phyloP scores from a whole-genome alignment of 805 yeast species.

The Candida loeiensis region DNA sequence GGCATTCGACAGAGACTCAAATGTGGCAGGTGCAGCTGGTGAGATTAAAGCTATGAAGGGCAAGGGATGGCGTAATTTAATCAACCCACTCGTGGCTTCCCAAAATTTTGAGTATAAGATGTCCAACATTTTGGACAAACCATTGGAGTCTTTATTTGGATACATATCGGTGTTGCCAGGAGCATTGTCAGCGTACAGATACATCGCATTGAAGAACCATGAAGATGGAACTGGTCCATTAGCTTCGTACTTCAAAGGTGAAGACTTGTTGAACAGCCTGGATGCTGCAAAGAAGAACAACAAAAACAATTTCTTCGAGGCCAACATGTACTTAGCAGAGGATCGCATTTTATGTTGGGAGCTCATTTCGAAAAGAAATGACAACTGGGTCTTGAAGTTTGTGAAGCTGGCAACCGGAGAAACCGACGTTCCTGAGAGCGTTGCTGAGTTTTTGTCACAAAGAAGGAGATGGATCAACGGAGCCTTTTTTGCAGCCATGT shows the following conservation, averaged over 20 bases:
- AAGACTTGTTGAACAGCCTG: slow-evolving; percentile 41
- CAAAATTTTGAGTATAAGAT: slow-evolving; percentile 95
- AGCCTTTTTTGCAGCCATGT: slow-evolving; percentile 28
- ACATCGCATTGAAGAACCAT: slow-evolving; percentile 78
- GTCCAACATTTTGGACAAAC: slow-evolving; percentile 95
- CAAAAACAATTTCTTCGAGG: slow-evolving; percentile 80
- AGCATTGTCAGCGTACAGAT: slow-evolving; percentile 91
- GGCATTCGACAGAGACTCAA: slow-evolving; percentile 92
- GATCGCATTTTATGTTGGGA: slow-evolving; percentile 31
- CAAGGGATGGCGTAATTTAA: slow-evolving; percentile 70
- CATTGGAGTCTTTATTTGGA: slow-evolving; percentile 88
- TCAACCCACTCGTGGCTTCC: slow-evolving; percentile 91
- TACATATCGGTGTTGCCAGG: slow-evolving; percentile 94
- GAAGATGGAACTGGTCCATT: slow-evolving; percentile 92
- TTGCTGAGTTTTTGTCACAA: slow-evolving; percentile 26
- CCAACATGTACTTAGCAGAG: slow-evolving; percentile 49
- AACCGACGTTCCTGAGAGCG: slow-evolving; percentile 27
- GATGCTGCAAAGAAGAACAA: slow-evolving; percentile 25
- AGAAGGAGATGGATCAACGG: slow-evolving; percentile 31
- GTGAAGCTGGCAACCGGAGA: slow-evolving; percentile 31
- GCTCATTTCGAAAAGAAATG: slow-evolving; percentile 24
- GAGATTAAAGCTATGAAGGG: slow-evolving; percentile 96
- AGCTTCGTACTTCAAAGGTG: slow-evolving; percentile 87
- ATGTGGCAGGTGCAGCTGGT: slow-evolving; percentile 99
- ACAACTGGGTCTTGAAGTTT: slow-evolving; percentile 27